Conservation (phyloP, 2,329 filamentous ascomycete genomes). For the Fusarium graminum region DNA sequence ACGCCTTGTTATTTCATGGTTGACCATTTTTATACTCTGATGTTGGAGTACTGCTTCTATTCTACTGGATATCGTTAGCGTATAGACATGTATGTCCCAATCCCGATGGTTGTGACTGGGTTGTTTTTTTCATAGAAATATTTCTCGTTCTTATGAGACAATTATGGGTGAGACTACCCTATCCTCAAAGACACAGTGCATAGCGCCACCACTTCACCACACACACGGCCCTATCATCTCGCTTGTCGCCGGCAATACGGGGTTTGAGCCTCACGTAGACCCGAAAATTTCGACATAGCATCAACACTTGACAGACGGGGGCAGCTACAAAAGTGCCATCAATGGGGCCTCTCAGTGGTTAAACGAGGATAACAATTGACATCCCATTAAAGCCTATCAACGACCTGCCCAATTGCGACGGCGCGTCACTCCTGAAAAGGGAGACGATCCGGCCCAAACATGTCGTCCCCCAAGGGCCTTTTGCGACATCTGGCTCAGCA, state of each 20-base stretch:
- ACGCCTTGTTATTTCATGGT: too few species aligned
- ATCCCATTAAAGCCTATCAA: slow-evolving; percentile 31
- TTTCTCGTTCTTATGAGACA: too few species aligned
- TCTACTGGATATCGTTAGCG: too few species aligned
- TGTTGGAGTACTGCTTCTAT: too few species aligned
- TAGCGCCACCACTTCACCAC: slow-evolving; percentile 26
- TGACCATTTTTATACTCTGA: too few species aligned
- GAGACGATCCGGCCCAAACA: slow-evolving; percentile 41
- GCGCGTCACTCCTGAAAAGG: slow-evolving; percentile 31
- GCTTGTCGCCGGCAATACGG: slow-evolving; percentile 47
- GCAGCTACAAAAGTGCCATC: slow-evolving; percentile 48
- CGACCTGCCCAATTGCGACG: slow-evolving; percentile 48
- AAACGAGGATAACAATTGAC: slow-evolving; percentile 33
- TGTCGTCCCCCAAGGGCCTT: slow-evolving; percentile 49
- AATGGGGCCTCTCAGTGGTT: slow-evolving; percentile 39
- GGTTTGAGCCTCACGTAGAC: slow-evolving; percentile 31
- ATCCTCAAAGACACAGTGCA: slow-evolving; percentile 39
- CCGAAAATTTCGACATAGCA: slow-evolving; percentile 45
- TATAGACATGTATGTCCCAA: too few species aligned
- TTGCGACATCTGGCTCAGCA: slow-evolving; percentile 48
- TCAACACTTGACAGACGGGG: slow-evolving; percentile 25
- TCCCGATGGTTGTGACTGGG: too few species aligned
- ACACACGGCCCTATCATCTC: slow-evolving; percentile 42
- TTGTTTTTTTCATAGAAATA: too few species aligned
- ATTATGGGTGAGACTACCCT: slow-evolving; percentile 1